Evolutionary conservation across 306 rosid genomes (phyloP), one percentile per base, ranked within the genome.

Genomic region (Pyrus betulifolia): DNA sequence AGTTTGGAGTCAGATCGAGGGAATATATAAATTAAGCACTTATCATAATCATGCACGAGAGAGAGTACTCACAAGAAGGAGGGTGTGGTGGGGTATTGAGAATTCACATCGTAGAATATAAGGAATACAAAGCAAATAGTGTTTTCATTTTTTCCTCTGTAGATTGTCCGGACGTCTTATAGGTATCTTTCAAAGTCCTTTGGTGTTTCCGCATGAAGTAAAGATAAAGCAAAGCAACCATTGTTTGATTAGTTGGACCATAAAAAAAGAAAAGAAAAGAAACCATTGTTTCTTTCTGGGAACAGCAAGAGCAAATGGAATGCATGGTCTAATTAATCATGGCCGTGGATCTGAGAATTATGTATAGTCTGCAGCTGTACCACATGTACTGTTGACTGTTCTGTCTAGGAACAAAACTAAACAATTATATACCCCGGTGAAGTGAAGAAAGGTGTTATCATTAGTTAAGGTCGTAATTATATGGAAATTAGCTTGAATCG

Each of bases 11-110:
- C 72, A 84, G 82, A 69, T 66, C 61, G 74, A 84, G 79, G 85
- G 86, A 83, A 79, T 72, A 72, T 54, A 81, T 80, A 84, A 72
- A 35, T 35, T 33, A 33, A 77, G 74, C 82, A 86, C 79, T 74
- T 78, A 80, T 80, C 63, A 72, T 58, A 38, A 12, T 67, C 51
- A 40, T 67, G 33, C 8, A 67, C 3, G 51, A 21, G 49, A 38
- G 49, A 19, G 23, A 35, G 67, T 54, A 30, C 85, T 88, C 87
- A 79, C 88, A 81, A 78, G 68, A 62, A 64, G 80, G 30, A 51
- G 62, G 28, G 55, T 15, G 63, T 58, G 25, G 63, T 58, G 63
- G 63, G 63, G 63, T 58, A 58, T 10, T 22, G 28, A 58, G 21
- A 62, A 62, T 14, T 84, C 83, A 81, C 88, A 80, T 69, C 76